Evolutionary conservation across 116 monocot genomes (phyloP).

Genomic region (Phalaenopsis hybrid): DNA sequence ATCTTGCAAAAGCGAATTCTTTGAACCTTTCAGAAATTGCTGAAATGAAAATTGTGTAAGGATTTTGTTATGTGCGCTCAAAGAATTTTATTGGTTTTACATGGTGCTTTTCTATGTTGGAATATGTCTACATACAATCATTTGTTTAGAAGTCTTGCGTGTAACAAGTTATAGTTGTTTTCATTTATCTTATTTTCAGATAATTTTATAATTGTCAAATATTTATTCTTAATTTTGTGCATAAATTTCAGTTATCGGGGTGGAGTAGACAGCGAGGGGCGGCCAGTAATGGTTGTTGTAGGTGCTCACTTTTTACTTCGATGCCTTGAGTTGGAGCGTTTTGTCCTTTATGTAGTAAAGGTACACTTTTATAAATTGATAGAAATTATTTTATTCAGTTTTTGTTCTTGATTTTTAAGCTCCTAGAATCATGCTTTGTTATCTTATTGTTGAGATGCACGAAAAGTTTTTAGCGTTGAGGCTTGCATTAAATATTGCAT

Average conservation of each 20-base stretch:
- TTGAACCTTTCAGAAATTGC: slow-evolving; percentile 88
- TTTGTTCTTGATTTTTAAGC: background rate
- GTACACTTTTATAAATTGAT: slow-evolving; percentile 29
- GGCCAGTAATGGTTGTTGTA: slow-evolving; percentile 90
- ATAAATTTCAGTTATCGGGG: slow-evolving; percentile 74
- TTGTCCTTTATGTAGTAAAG: slow-evolving; percentile 91
- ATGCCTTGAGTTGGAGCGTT: slow-evolving; percentile 90
- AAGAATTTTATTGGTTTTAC: background rate
- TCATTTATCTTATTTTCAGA: background rate
- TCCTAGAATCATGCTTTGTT: background rate
- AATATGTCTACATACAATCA: background rate
- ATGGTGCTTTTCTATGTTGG: background rate
- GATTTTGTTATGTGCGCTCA: slow-evolving; percentile 5
- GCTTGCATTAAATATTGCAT: background rate
- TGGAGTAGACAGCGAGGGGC: slow-evolving; percentile 89
- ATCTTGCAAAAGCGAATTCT: slow-evolving; percentile 95
- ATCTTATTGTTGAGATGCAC: background rate
- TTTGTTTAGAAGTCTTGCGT: background rate
- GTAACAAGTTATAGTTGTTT: background rate
- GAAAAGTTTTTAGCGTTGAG: background rate
- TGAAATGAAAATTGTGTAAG: slow-evolving; percentile 99
- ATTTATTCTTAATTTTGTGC: background rate
- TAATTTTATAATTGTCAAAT: background rate
- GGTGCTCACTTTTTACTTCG: slow-evolving; percentile 97
- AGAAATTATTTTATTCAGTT: background rate